Evolutionary conservation across 2,329 filamentous ascomycete species (phyloP).

Genomic region (Colletotrichum sojae): DNA sequence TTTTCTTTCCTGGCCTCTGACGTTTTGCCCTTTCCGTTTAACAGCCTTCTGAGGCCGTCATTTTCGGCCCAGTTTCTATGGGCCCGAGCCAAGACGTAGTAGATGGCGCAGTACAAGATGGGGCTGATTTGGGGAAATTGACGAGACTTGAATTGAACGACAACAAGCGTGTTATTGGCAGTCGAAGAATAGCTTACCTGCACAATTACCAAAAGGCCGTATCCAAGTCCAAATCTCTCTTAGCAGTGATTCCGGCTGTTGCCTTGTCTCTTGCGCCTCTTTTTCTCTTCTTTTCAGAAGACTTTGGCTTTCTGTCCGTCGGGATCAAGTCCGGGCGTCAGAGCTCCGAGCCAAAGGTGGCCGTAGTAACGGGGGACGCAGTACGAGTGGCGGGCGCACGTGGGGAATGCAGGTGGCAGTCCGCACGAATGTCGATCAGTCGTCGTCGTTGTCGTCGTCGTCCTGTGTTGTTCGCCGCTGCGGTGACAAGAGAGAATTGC

Average conservation of each 20-base stretch:
- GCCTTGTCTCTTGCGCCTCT: background rate
- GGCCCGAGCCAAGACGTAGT: conserved; percentile 6
- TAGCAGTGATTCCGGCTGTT: background rate
- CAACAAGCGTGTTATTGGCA: background rate
- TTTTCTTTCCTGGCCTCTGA: background rate
- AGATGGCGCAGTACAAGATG: conserved; percentile 19
- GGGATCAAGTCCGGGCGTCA: conserved; percentile 22
- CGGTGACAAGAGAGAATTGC: conserved; percentile 13
- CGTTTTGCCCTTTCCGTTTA: conserved; percentile 13
- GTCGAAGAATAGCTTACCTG: conserved; percentile 17
- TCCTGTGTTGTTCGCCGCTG: conserved; percentile 18
- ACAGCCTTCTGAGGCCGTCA: conserved; percentile 7
- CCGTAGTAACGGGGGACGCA: conserved; percentile 6
- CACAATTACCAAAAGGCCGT: conserved; percentile 3
- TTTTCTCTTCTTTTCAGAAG: background rate
- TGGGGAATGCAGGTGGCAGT: conserved; percentile 34
- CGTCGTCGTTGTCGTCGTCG: conserved; percentile 24
- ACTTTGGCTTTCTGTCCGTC: background rate
- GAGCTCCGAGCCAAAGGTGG: conserved; percentile 20
- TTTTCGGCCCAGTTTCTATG: conserved; percentile 20
- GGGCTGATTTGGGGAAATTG: conserved; percentile 23
- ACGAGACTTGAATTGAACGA: conserved; percentile 6
- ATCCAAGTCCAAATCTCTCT: background rate
- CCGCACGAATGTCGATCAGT: conserved; percentile 32
- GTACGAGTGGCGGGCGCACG: conserved; percentile 27